Evolutionary conservation across 2,329 filamentous ascomycete species (phyloP).

Genomic region (Tolypocladium nubicola): DNA sequence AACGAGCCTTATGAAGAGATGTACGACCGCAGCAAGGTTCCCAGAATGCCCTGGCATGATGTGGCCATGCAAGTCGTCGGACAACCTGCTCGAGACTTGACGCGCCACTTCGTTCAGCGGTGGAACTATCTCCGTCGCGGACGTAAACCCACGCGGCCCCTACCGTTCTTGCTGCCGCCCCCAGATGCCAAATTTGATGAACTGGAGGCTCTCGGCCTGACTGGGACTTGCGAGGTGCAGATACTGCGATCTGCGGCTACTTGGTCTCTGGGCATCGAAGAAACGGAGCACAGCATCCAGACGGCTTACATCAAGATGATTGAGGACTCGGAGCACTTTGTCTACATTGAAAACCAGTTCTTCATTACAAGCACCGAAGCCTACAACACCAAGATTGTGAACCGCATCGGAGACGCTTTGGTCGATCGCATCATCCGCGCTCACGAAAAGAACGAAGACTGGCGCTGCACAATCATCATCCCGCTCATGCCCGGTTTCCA

Average conservation of each 20-base stretch:
- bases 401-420: slow-evolving; percentile 87
- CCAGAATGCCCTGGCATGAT: slow-evolving; percentile 98
- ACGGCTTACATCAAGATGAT: slow-evolving; percentile 93
- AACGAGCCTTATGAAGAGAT: slow-evolving; percentile 97
- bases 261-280: slow-evolving; percentile 86
- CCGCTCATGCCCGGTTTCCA: slow-evolving; percentile 98
- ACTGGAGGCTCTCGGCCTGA: slow-evolving; percentile 75
- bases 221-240: slow-evolving; percentile 92
- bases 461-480: slow-evolving; percentile 83
- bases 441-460: slow-evolving; percentile 72
- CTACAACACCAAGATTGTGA: slow-evolving; percentile 77
- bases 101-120: slow-evolving; percentile 90
- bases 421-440: slow-evolving; percentile 86
- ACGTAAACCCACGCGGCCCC: slow-evolving; percentile 83
- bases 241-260: slow-evolving; percentile 81
- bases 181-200: slow-evolving; percentile 85
- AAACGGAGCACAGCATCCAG: slow-evolving; percentile 90
- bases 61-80: slow-evolving; percentile 97
- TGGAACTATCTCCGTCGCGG: slow-evolving; percentile 97
- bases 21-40: slow-evolving; percentile 84
- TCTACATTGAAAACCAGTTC: slow-evolving; percentile 99
- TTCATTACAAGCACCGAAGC: slow-evolving; percentile 91
- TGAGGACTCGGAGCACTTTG: slow-evolving; percentile 88
- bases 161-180: slow-evolving; percentile 85
- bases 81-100: slow-evolving; percentile 87